phyloP scores from a whole-genome alignment of 371 early-diverging fungal genomes.

The Blyttiomyces sp. region DNA sequence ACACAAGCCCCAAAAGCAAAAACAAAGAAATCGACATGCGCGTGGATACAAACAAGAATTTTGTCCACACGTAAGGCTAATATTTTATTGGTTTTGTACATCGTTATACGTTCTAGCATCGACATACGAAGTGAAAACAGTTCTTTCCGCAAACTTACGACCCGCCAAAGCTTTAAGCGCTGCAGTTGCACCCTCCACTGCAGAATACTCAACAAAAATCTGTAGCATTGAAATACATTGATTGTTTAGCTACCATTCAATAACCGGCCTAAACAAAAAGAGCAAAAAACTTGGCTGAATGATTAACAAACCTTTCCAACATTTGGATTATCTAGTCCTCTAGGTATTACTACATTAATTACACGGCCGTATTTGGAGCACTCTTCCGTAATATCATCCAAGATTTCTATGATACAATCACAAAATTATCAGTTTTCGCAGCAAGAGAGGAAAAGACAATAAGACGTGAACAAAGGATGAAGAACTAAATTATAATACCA shows the following conservation, averaged over 20 bases:
- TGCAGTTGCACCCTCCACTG: slow-evolving; percentile 52
- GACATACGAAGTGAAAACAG: slow-evolving; percentile 83
- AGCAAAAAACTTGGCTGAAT: not conserved
- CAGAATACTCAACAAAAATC: slow-evolving; percentile 82
- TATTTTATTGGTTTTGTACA: no score
- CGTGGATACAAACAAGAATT: no score
- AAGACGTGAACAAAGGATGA: slow-evolving; percentile 1
- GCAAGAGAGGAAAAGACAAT: slow-evolving; percentile 11
- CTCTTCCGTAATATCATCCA: slow-evolving; percentile 89
- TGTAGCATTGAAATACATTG: slow-evolving; percentile 26
- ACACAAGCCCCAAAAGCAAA: no score
- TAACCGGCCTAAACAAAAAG: no score
- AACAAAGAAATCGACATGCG: no score
- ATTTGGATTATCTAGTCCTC: slow-evolving; percentile 60
- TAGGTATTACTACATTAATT: slow-evolving; percentile 77
- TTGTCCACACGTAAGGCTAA: no score
- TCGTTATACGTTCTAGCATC: slow-evolving; percentile 21
- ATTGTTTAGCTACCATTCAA: no score
- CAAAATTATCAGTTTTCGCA: not conserved
- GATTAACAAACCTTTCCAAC: slow-evolving; percentile 72
- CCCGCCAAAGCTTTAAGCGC: slow-evolving; percentile 90
- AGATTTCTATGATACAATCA: slow-evolving; percentile 63
- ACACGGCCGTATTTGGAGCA: slow-evolving; percentile 85
- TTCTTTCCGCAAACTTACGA: slow-evolving; percentile 89
- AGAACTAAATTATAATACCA: slow-evolving; percentile 6